A percentile compares a stretch with the other conserved stretches of the same genome.
Evolutionary conservation across 768 basidiomycete species (phyloP).

Genomic region (Rubroboletus satanas): DNA sequence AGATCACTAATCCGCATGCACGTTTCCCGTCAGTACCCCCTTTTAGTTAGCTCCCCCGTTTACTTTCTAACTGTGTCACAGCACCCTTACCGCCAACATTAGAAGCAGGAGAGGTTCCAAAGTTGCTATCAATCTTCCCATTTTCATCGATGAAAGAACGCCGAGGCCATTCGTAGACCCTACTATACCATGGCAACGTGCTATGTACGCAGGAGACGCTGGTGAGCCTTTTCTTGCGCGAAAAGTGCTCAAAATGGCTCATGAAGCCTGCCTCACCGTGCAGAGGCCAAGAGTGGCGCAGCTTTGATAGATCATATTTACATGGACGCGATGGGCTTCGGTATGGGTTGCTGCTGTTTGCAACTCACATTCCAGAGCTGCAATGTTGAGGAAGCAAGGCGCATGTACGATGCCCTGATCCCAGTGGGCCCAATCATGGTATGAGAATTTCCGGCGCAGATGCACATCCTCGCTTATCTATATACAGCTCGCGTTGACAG

Average conservation of each 20-base stretch:
- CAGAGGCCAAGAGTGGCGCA: slow-evolving; percentile 88
- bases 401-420: slow-evolving; percentile 94
- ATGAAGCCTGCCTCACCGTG: neutral
- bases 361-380: slow-evolving; percentile 98
- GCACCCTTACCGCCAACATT: slow-evolving; percentile 97
- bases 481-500: slow-evolving; percentile 82
- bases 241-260: slow-evolving; percentile 8
- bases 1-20: slow-evolving; percentile 95
- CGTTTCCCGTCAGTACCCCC: slow-evolving; percentile 84
- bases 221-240: slow-evolving; percentile 45
- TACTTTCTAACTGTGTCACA: slow-evolving; percentile 34
- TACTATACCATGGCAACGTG: slow-evolving; percentile 83
- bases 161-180: slow-evolving; percentile 89
- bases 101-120: slow-evolving; percentile 86
- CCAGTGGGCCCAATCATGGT: slow-evolving; percentile 96
- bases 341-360: slow-evolving; percentile 98
- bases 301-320: slow-evolving; percentile 91
- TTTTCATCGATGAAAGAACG: slow-evolving; percentile 85
- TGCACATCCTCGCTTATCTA: slow-evolving; percentile 1
- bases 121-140: slow-evolving; percentile 91
- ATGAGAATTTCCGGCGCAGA: slow-evolving; percentile 16
- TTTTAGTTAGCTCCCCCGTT: slow-evolving; percentile 5
- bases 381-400: slow-evolving; percentile 85
- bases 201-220: slow-evolving; percentile 78
- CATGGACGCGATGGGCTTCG: slow-evolving; percentile 99